Conservation (phyloP, 2,329 filamentous ascomycete genomes). For the Hypoxylon rubiginosum region DNA sequence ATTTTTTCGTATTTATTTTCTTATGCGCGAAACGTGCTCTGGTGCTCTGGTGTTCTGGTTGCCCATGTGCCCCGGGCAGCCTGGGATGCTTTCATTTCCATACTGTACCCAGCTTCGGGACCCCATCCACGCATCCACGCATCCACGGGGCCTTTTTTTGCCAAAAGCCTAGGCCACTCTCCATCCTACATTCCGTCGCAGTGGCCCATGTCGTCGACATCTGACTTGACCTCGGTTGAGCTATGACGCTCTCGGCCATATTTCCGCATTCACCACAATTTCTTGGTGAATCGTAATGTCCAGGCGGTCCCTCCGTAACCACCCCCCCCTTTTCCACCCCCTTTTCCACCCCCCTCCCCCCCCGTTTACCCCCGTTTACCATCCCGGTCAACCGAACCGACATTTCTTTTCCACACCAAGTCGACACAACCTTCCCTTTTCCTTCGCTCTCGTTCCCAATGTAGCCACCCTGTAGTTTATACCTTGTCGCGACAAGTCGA, state of each 20-base stretch:
- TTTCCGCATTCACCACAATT: constrained; percentile 37
- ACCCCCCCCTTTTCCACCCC: too few relatives aligned
- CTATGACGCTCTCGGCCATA: constrained; percentile 40
- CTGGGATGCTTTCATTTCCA: constrained; percentile 36
- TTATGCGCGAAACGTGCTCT: too few relatives aligned
- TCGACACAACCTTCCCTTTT: constrained; percentile 43
- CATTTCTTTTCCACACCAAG: constrained; percentile 29
- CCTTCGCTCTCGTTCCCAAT: constrained; percentile 16
- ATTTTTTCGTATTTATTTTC: too few relatives aligned
- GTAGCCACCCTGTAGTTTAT: constrained; percentile 4
- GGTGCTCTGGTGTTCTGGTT: too few relatives aligned
- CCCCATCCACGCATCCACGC: constrained; percentile 15
- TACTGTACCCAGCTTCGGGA: constrained; percentile 12
- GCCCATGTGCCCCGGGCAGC: too few relatives aligned
- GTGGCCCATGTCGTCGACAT: constrained; percentile 23
- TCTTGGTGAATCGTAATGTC: constrained; percentile 15
- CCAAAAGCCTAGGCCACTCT: constrained; percentile 30
- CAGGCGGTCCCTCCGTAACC: constrained; percentile 37
- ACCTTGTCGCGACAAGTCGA: constrained; percentile 22
- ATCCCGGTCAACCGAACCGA: constrained; percentile 39
- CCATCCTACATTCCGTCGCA: constrained; percentile 37
- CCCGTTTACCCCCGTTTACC: constrained; percentile 25
- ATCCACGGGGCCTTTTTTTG: constrained; percentile 28
- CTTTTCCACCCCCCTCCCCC: too few relatives aligned
- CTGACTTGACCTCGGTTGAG: constrained; percentile 35